Conservation (phyloP, 345 rosid species). For the Eucalyptus leucophloia region DNA sequence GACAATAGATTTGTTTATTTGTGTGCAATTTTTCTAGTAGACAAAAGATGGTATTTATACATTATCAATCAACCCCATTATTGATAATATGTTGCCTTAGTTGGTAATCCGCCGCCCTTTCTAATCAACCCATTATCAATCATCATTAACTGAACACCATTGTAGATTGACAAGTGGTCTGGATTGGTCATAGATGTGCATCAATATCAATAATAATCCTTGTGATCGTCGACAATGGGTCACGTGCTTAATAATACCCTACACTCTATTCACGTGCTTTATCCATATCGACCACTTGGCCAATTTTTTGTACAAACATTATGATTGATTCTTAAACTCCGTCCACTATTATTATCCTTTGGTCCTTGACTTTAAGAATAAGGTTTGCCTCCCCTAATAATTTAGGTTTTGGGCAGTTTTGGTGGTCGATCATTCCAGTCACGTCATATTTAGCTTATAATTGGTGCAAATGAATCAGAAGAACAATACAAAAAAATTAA, state of each 20-base stretch:
- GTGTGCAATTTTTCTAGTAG: too few species aligned
- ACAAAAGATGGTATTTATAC: not conserved
- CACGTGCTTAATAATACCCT: not conserved
- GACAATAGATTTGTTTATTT: not conserved
- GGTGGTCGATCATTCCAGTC: not conserved
- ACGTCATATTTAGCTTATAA: not conserved
- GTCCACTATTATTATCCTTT: not conserved
- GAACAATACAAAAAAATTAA: not conserved
- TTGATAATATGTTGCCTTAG: not conserved
- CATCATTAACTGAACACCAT: accelerated
- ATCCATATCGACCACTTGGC: not conserved
- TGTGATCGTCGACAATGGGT: not conserved
- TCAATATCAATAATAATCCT: not conserved
- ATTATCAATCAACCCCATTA: not conserved
- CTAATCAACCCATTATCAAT: not conserved
- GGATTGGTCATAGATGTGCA: not conserved
- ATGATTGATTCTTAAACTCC: not conserved
- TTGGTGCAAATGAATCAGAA: not conserved
- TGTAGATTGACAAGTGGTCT: not conserved
- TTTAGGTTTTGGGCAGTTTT: not conserved
- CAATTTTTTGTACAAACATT: not conserved
- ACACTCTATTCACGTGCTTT: not conserved
- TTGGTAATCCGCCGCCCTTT: not conserved
- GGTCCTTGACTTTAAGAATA: not conserved
- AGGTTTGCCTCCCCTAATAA: not conserved